Evolutionary conservation across 1,139 yeast genomes (phyloP), one percentile per base, ranked within the genome.

Genomic region (Lodderomyces jiufengensis): DNA sequence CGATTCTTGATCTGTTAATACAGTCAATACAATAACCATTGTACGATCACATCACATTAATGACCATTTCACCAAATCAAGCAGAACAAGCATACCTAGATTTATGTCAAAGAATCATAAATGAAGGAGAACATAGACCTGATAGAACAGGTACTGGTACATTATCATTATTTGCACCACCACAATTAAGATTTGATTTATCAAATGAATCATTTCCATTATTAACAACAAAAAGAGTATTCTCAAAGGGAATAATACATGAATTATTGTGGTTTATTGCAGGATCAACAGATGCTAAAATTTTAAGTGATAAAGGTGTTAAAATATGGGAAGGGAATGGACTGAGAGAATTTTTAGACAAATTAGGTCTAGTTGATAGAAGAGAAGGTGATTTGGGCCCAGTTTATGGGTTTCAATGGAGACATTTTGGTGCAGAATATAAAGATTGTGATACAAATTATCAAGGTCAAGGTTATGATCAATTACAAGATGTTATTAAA

Each of bases 281-380:
- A 3, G 98, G 97, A 1, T 78, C 83, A 46, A 92, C 99, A 0
- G 95, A 90, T 55, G 95, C 94, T 18, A 83, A 81, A 48, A 70
- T 76, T 46, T 67, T 92, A 31, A 66, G 83, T 13, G 95, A 82
- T 4, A 75, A 84, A 48, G 96, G 95, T 22, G 95, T 92, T 14
- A 88, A 80, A 54, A 92, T 92, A 39, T 92, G 99, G 99, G 97
- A 94, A 59, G 98, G 98, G 14, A 94, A 92, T 55, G 98, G 98
- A n/a, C 84, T 95, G 21, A 72, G 97, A 45, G 95, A 87, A 59
- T 92, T 78, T 57, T 67, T 92, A 40, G 97, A 92, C 55, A 73
- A 78, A 9, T 64, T 88, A 28, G 98, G 98, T 0, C 72, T 92
- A 33, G 70, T 73, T 0, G 71, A 85, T 41, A 79, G 96, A 52